Evolutionary conservation across 352 stramenopile species (phyloP), one percentile per base, ranked within the genome.

Genomic region (Phytophthora crassamura): DNA sequence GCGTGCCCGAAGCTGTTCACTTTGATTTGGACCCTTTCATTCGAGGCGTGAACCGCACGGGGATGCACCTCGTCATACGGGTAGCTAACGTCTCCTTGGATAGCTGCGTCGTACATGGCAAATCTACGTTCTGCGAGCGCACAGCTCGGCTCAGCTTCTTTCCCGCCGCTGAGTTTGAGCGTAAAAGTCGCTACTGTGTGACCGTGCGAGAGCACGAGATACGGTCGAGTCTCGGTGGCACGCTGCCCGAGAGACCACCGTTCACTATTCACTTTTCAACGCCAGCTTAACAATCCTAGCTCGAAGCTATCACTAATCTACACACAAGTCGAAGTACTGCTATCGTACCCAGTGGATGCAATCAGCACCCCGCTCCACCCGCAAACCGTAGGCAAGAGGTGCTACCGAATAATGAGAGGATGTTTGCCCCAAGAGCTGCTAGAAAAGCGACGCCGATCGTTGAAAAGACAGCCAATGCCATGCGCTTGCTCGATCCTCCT

Each of bases 301-400:
- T 33, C 18, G 40, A 47, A 47, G 18, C 33, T 55, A 33, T 45
- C 9, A 55, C 48, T 43, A 30, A 10, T 11, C 20, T 5, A 35
- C 18, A 28, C 25, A 11, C 39, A 15, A 33, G 16, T 28, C 22
- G 39, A 33, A 43, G 2, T 16, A 53, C 34, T 64, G 39, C 42
- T 34, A 47, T 69, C 34, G 82, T 77, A 36, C 48, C 36, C 4
- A 77, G 47, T 7, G 11, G 25, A 14, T 61, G 28, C 20, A 59
- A 46, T 73, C 54, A 75, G 42, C 84, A 91, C 10, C 86, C 83
- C 6, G 67, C 42, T 7, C 86, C 86, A 32, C 86, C 86, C n/a
- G 80, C 80, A 48, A 94, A 72, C 28, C 42, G 59, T 12, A 90
- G 65, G 40, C 86, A 94, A 32, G 72, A 64, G 0, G 81, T 92